Evolutionary conservation across 2,329 filamentous ascomycete species (phyloP).

Genomic region (Calonectria hawksworthii): DNA sequence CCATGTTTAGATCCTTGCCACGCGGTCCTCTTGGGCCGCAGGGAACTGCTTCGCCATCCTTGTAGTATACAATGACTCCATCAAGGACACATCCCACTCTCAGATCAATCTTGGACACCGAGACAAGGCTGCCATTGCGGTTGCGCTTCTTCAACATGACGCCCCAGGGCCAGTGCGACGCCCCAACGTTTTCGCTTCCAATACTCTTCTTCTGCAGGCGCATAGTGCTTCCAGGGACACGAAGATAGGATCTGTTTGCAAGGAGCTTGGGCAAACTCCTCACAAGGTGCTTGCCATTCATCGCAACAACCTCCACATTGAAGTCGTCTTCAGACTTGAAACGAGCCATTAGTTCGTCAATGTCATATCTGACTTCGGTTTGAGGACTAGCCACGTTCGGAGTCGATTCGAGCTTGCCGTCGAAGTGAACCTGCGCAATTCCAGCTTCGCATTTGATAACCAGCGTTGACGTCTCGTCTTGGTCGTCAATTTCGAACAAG

Average conservation of each 20-base stretch:
- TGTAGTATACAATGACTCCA: conserved; percentile 60
- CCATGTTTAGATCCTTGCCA: conserved; percentile 39
- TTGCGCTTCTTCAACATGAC: conserved; percentile 50
- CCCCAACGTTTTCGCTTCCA: conserved; percentile 33
- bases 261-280: conserved; percentile 54
- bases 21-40: conserved; percentile 54
- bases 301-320: conserved; percentile 50
- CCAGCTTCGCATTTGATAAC: conserved; percentile 4
- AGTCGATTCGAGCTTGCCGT: background rate
- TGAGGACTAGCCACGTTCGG: background rate
- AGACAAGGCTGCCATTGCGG: conserved; percentile 49
- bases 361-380: background rate
- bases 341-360: background rate
- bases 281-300: conserved; percentile 56
- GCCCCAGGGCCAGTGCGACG: conserved; percentile 47
- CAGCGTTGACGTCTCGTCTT: background rate
- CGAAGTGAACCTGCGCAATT: conserved; percentile 12
- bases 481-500: conserved; percentile 18
- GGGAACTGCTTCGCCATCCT: conserved; percentile 57
- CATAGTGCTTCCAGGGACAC: conserved; percentile 55
- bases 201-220: conserved; percentile 55
- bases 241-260: conserved; percentile 48
- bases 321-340: conserved; percentile 40
- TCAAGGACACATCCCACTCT: conserved; percentile 60
- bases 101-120: conserved; percentile 59